phyloP scores from a whole-genome alignment of 768 basidiomycete species.

The Leccinum subgranulosum region DNA sequence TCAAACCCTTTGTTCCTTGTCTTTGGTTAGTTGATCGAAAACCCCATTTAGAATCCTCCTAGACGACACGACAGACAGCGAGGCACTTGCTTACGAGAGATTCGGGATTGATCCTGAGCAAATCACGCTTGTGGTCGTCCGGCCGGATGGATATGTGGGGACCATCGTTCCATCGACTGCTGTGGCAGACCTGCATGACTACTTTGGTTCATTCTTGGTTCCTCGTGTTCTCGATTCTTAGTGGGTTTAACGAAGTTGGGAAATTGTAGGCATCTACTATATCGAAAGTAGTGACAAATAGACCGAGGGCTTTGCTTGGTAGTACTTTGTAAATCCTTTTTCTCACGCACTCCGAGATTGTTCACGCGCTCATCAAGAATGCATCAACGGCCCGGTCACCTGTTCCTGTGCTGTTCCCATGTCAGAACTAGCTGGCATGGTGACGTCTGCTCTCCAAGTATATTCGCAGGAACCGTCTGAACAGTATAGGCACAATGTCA shows the following conservation, averaged over 20 bases:
- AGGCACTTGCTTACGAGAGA: slow-evolving; percentile 31
- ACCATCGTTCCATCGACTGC: slow-evolving; percentile 27
- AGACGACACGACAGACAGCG: slow-evolving; percentile 31
- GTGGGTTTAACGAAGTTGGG: not conserved
- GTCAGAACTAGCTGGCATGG: no score
- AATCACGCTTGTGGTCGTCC: slow-evolving; percentile 35
- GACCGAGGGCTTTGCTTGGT: no score
- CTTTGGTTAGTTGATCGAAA: not conserved
- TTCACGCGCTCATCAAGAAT: no score
- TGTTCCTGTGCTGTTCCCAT: not conserved
- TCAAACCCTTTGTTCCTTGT: not conserved
- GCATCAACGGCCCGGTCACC: not conserved
- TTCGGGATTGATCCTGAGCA: slow-evolving; percentile 31
- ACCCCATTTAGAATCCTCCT: slow-evolving; percentile 29
- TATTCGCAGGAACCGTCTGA: not conserved
- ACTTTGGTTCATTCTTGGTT: slow-evolving; percentile 48
- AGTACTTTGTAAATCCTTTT: no score
- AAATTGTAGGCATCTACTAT: not conserved
- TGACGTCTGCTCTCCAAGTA: not conserved
- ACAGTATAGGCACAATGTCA: not conserved
- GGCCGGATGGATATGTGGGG: slow-evolving; percentile 42
- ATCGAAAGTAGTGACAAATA: no score
- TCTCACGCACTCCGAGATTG: no score
- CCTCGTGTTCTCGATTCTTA: not conserved
- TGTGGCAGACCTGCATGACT: slow-evolving; percentile 38